Conservation (phyloP, 495 filamentous ascomycete species). For the Lasiosphaeria miniovina region DNA sequence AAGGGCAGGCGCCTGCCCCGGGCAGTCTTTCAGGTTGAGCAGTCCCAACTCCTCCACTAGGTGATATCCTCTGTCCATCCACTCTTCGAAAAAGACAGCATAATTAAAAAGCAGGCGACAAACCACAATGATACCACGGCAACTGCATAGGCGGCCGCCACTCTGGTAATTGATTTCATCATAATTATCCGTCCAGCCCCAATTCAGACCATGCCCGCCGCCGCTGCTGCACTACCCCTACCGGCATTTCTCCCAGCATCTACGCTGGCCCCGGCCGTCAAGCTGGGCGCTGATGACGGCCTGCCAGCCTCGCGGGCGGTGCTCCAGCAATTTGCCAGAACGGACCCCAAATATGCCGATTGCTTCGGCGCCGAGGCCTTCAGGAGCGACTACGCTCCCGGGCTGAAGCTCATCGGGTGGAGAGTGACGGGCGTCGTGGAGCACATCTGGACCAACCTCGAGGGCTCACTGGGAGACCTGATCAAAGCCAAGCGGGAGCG, state of each 20-base stretch:
- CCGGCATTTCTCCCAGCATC: neutral
- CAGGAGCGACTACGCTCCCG: neutral
- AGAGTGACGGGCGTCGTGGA: neutral
- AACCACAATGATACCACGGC: neutral
- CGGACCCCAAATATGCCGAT: neutral
- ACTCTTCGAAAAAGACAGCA: neutral
- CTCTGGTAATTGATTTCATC: too few relatives aligned
- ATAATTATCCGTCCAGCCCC: too few relatives aligned
- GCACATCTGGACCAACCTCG: neutral
- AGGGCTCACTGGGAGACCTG: neutral
- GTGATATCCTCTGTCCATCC: neutral
- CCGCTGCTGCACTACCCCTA: too few relatives aligned
- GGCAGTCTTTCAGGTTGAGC: too few relatives aligned
- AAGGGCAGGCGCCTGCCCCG: too few relatives aligned
- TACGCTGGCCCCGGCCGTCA: neutral
- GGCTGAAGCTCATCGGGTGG: neutral
- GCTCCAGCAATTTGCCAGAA: neutral
- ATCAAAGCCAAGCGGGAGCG: neutral
- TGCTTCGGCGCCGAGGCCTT: neutral
- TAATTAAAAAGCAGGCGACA: neutral
- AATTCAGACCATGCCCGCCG: too few relatives aligned
- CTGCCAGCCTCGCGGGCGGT: neutral
- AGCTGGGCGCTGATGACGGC: neutral
- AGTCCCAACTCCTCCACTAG: neutral
- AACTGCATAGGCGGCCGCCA: too few relatives aligned